phyloP scores from a whole-genome alignment of 257 asterid species.

The Nemophila menziesii region DNA sequence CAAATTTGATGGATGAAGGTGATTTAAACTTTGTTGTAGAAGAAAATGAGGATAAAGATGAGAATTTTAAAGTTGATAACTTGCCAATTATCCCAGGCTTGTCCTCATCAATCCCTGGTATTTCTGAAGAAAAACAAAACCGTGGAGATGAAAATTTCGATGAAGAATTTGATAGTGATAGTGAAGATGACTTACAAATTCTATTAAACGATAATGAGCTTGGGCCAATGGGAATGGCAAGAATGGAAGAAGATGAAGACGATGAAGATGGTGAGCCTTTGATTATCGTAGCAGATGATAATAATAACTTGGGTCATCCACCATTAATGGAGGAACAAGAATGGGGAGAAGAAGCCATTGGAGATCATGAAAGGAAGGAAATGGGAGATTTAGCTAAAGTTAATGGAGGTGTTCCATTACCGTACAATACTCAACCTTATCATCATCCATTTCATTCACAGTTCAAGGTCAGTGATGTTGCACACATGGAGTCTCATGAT shows the following conservation, averaged over 20 bases:
- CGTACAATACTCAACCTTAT: slow-evolving; percentile 50
- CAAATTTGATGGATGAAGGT: slow-evolving; percentile 43
- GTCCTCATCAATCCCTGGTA: slow-evolving; percentile 25
- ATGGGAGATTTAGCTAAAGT: slow-evolving; percentile 43
- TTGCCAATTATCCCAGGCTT: slow-evolving; percentile 36
- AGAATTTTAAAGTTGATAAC: slow-evolving; percentile 28
- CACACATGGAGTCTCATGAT: too few relatives aligned
- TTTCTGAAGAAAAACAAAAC: slow-evolving; percentile 37
- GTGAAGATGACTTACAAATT: slow-evolving; percentile 64
- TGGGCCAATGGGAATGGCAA: slow-evolving; percentile 48
- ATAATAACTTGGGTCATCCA: slow-evolving; percentile 40
- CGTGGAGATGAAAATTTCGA: slow-evolving; percentile 28
- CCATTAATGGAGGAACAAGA: slow-evolving; percentile 56
- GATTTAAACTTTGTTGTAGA: slow-evolving; percentile 46
- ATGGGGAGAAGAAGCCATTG: slow-evolving; percentile 52
- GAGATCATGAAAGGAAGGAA: slow-evolving; percentile 73
- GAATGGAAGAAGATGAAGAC: slow-evolving; percentile 37
- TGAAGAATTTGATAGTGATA: slow-evolving; percentile 62
- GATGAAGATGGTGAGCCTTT: slow-evolving; percentile 64
- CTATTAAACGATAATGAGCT: slow-evolving; percentile 43
- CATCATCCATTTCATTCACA: slow-evolving; percentile 72
- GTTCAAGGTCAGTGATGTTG: slow-evolving; percentile 84
- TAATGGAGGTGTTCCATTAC: slow-evolving; percentile 41
- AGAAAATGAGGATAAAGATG: slow-evolving; percentile 46
- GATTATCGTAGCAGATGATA: slow-evolving; percentile 67